These are phyloP conservation scores for Barbarea vulgaris DNA, from an alignment of 345 rosid genomes.

Conservation along the genomic window DNA sequence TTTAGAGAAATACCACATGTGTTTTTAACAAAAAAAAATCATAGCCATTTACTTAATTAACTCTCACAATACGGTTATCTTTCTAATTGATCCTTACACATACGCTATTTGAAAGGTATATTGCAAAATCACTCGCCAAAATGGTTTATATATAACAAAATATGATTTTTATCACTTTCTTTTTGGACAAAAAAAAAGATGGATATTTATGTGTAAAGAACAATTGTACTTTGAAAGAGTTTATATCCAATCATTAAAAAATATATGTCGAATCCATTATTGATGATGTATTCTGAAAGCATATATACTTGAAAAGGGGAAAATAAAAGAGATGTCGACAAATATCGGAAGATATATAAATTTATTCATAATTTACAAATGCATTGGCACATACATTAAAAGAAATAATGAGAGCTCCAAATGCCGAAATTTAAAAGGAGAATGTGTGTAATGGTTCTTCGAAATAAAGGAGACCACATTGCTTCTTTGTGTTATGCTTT, in stretches of 20 bases:
- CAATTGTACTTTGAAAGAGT: conserved; percentile 32
- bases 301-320: conserved; percentile 28
- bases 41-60: background rate
- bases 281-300: conserved; percentile 33
- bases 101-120: background rate
- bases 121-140: background rate
- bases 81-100: background rate
- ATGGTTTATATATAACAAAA: background rate
- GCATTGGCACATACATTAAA: background rate
- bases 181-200: background rate
- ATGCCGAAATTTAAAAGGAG: conserved; percentile 20
- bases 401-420: background rate
- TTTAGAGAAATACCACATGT: background rate
- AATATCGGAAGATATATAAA: conserved; percentile 20
- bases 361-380: conserved; percentile 15
- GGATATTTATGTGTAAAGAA: conserved; percentile 16
- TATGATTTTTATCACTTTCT: background rate
- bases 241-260: conserved; percentile 25
- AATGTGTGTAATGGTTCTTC: conserved; percentile 32
- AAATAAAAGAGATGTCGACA: conserved; percentile 22
- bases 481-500: conserved; percentile 42
- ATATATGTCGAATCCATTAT: conserved; percentile 20
- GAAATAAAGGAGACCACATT: conserved; percentile 38
- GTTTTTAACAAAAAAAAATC: background rate
- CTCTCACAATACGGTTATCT: background rate